These are phyloP conservation scores for Exophiala sideris DNA, from an alignment of 2,329 filamentous ascomycete genomes.

Conservation along the genomic window DNA sequence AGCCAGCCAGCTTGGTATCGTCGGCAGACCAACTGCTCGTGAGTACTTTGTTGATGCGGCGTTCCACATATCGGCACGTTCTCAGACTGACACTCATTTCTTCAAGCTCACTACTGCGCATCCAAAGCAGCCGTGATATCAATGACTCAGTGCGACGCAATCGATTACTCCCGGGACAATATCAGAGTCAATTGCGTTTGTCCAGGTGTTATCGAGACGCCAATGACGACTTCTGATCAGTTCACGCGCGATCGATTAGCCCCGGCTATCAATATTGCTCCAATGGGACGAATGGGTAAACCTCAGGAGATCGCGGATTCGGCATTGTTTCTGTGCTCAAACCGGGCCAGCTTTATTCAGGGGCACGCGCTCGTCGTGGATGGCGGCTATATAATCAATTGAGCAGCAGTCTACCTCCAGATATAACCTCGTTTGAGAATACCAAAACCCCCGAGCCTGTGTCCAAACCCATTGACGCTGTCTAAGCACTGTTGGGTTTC, in stretches of 20 bases:
- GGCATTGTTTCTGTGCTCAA: constrained; percentile 50
- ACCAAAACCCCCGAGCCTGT: too few relatives aligned
- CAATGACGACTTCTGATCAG: constrained; percentile 43
- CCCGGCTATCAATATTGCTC: constrained; percentile 46
- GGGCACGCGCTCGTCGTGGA: constrained; percentile 54
- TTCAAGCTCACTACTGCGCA: constrained; percentile 40
- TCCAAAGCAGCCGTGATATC: constrained; percentile 45
- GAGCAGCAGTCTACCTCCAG: background rate
- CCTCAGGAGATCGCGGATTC: constrained; percentile 50
- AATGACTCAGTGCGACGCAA: constrained; percentile 40
- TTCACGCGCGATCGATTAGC: constrained; percentile 41
- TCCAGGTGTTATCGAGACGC: constrained; percentile 47
- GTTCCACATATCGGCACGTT: background rate
- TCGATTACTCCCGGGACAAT: constrained; percentile 31
- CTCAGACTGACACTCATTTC: background rate
- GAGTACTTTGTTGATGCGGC: constrained; percentile 28
- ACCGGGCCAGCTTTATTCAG: constrained; percentile 50
- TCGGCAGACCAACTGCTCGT: constrained; percentile 47
- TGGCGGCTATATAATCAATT: constrained; percentile 44
- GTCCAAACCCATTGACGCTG: too few relatives aligned
- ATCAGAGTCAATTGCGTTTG: constrained; percentile 41
- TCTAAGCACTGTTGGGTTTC: too few relatives aligned
- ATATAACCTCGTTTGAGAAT: too few relatives aligned
- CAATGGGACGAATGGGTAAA: constrained; percentile 52
- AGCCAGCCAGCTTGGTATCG: constrained; percentile 52